Evolutionary conservation across 495 filamentous ascomycete genomes (phyloP), one percentile per base, ranked within the genome.

Genomic region (Cenococcum geophilum): DNA sequence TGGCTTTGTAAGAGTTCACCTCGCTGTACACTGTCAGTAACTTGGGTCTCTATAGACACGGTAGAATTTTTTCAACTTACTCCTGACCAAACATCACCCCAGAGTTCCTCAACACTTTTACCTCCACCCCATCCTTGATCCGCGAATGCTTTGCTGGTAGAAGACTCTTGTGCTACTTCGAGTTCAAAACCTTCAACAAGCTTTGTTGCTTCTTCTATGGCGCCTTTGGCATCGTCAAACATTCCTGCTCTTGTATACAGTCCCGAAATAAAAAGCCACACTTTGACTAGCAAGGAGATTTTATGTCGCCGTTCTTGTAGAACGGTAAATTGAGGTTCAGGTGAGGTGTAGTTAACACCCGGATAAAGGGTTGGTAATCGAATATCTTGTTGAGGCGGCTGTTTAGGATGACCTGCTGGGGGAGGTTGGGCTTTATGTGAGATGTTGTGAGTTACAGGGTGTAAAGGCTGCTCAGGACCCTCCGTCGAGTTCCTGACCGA

Each of bases 221-320:
- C 89, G 52, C 84, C 87, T 43, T 80, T 78, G 1, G 89, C 86
- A 70, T 97, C 91, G 1, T 87, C 83, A 43, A 83, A 82, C 71
- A 92, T 83, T 1, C 79, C 83, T 11, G 92, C 89, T 49, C 89
- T 83, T 23, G 91, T 83, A 68, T 98, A 97, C 56, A 97, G 83
- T 0, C 86, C 86, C 2, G 89, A 85, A 51, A 96, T 91, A 61
- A 91, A 85, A 12, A 96, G 79, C 93, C 93, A 98, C 22, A 95
- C 83, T 57, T 83, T 84, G n/a, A 87, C 77, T 5, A 96, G 79
- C 21, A 66, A 86, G 1, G 64, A 67, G n/a, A 68, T 55, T 49
- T 63, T 73, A 1, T 73, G 72, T 37, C 73, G 67, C 23, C 68
- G 68, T 57, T 71, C 68, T 57, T 75, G 70, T 16, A 71, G 18